Evolutionary conservation across 768 basidiomycete species (phyloP), one percentile per base, ranked within the genome.

Genomic region (Termitomyces sp.): DNA sequence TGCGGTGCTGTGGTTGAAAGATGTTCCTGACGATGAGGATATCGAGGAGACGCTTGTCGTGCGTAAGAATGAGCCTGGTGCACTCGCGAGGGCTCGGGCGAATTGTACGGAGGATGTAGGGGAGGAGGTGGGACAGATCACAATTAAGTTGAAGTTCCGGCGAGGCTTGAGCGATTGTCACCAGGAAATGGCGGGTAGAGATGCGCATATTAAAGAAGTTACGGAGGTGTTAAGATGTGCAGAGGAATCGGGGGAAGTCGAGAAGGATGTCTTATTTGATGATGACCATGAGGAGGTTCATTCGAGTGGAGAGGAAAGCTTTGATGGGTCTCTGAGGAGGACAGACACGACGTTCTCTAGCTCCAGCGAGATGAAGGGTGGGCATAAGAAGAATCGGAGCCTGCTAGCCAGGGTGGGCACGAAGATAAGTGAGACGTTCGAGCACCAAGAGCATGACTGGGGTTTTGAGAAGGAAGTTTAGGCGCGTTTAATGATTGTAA

Each of bases 361-460:
- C 66, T 10, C 23, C 64, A 33, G 51, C 70, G 9, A 63, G 62
- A 25, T 69, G 69, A 66, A 77, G 58, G 69, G 69, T 38, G 74
- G 78, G 60, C 77, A 79, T 60, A 66, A 73, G 44, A 78, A 82
- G 60, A 79, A 88, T 62, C 76, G 81, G 5, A 84, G 85, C 2
- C 65, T 88, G 45, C 83, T 86, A 7, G 72, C 68, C 31, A 71
- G 70, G 25, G 44, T 78, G 5, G 73, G 73, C 36, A 65, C 71
- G 41, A 75, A 73, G 62, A 68, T 81, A 44, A 73, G 70, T 52
- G 66, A 69, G 13, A 63, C 60, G 13, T 66, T 76, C 51, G 66
- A 68, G 47, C 73, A 76, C 48, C 64, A 68, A 20, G 65, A 73
- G 46, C 60, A 63, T 51, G 68, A 73, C 20, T 59, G 60, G 25